These are phyloP conservation scores for Setaria italica DNA, from an alignment of 202 grass and related monocot genomes.

Conservation along the genomic window DNA sequence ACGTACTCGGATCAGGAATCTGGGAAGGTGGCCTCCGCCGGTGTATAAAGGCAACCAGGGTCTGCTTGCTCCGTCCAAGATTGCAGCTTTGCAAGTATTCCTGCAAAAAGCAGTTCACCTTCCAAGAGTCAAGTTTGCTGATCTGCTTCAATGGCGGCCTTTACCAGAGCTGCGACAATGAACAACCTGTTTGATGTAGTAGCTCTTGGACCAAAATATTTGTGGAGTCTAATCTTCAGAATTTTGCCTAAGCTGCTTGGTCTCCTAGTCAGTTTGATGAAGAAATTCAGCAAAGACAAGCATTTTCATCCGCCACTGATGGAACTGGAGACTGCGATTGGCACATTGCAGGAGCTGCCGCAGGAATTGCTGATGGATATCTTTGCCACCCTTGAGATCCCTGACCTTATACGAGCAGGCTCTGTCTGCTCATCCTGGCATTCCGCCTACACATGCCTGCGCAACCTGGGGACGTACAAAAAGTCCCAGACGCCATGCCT, in stretches of 20 bases:
- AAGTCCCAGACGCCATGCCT: background rate
- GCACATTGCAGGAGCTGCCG: constrained; percentile 6
- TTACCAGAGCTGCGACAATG: background rate
- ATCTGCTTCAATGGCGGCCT: constrained; percentile 7
- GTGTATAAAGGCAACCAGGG: too few species aligned
- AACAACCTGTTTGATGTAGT: background rate
- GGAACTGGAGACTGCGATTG: background rate
- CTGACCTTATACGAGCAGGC: constrained; percentile 4
- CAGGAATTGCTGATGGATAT: background rate
- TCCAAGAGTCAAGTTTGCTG: background rate
- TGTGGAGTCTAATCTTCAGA: background rate
- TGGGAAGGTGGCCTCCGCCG: too few species aligned
- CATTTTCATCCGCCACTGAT: too few species aligned
- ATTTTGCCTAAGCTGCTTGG: background rate
- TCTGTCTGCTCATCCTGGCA: constrained; percentile 19
- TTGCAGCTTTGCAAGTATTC: too few species aligned
- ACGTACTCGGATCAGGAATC: background rate
- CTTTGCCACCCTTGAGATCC: constrained; percentile 29
- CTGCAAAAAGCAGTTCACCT: background rate
- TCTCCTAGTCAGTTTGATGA: background rate
- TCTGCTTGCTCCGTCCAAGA: too few species aligned
- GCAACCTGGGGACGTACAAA: background rate
- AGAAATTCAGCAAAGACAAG: background rate
- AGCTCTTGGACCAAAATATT: background rate
- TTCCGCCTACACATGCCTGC: background rate